Evolutionary conservation across 108 stramenopile genomes (phyloP), one percentile per base, ranked within the genome.

Genomic region (Stephanodiscus triporus): DNA sequence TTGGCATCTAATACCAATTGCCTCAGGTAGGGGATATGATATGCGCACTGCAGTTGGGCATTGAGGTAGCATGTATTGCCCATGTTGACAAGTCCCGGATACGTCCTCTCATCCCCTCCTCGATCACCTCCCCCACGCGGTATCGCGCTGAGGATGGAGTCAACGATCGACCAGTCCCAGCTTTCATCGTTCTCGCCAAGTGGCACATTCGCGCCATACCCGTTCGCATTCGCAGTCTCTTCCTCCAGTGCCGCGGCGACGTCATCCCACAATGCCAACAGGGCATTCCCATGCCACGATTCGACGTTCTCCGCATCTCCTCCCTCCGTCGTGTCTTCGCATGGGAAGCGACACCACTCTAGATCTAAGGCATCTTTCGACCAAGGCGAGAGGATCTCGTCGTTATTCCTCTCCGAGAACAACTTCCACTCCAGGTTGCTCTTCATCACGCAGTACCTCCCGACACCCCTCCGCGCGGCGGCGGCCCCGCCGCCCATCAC

Each of bases 51-150:
- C 40, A 93, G 65, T 63, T 93, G 92, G 4, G 92, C 85, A 80
- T 91, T 91, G 61, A 93, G 70, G 59, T 93, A 93, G 56, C 92
- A 93, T 6, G 92, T 93, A 67, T 93, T 93, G 38, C 92, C 92
- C 68, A 89, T 55, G 76, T 93, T 93, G 34, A 64, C 68, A 23
- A 93, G 75, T 20, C 89, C 92, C 40, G 76, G n/a, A 62, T 68
- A 68, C 0, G 59, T 20, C 23, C 32, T 59, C 0, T 53, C 34
- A 53, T 17, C 26, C 11, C 36, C 17, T 2, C 63, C 40, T 34
- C 16, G 34, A 48, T 69, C n/a, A 38, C 60, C 60, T 20, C 78
- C 78, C 47, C 78, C 78, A 54, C 78, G 66, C 9, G 78, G 78
- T 50, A 79, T 68, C 22, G 38, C 61, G 45, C 72, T 37, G 34